phyloP scores from a whole-genome alignment of 2,329 filamentous ascomycete genomes.

The Clonostachys solani region DNA sequence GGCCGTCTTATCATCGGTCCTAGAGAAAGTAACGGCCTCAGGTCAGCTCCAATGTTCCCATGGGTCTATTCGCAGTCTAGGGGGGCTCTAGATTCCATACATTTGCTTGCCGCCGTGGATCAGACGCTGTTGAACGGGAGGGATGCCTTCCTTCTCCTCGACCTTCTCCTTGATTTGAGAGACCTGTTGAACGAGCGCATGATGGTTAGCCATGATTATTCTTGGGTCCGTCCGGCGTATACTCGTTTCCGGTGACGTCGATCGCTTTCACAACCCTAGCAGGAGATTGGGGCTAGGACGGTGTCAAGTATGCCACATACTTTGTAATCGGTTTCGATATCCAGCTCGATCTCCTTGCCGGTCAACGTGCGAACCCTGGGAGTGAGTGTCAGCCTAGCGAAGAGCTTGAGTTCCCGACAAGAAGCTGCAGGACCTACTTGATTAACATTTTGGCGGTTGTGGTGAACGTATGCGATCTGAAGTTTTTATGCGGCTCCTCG shows the following conservation, averaged over 20 bases:
- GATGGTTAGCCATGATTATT: not conserved
- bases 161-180: constrained; percentile 98
- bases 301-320: constrained; percentile 37
- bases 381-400: not conserved
- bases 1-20: constrained; percentile 93
- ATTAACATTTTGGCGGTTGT: constrained; percentile 1
- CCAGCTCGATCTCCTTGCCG: constrained; percentile 97
- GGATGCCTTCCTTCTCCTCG: constrained; percentile 98
- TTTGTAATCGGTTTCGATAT: constrained; percentile 93
- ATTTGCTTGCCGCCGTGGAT: constrained; percentile 99
- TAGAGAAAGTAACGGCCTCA: constrained; percentile 25
- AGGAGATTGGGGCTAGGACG: not conserved
- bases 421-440: not conserved
- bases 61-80: not conserved
- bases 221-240: no score
- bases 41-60: constrained; percentile 3
- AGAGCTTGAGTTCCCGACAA: not conserved
- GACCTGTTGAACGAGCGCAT: constrained; percentile 52
- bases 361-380: constrained; percentile 91
- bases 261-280: no score
- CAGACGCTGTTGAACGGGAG: constrained; percentile 90
- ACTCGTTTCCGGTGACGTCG: no score
- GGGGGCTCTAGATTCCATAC: constrained; percentile 42
- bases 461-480: no score
- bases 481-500: no score